Conservation (phyloP, 2,329 filamentous ascomycete species). For the Ophiocordyceps camponoti-saundersi region DNA sequence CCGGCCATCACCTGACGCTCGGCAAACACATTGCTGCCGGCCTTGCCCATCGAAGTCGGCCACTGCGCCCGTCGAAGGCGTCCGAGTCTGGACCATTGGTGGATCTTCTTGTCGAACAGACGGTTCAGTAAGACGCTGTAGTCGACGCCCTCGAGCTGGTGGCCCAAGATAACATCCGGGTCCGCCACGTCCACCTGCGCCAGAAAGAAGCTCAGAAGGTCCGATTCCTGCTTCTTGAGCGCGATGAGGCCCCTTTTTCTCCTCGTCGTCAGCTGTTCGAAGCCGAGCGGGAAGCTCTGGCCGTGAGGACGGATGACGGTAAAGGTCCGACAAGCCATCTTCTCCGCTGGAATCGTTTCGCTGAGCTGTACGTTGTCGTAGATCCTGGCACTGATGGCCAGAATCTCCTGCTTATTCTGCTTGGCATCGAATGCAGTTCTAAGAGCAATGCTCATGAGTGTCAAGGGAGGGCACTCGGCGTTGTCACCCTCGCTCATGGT, state of each 20-base stretch:
- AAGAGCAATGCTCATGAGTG: slow-evolving; percentile 87
- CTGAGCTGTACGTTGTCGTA: slow-evolving; percentile 81
- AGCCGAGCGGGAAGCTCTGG: slow-evolving; percentile 65
- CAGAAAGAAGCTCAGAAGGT: slow-evolving; percentile 75
- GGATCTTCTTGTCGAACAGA: slow-evolving; percentile 76
- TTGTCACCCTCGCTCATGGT: slow-evolving; percentile 63
- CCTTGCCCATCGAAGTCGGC: slow-evolving; percentile 74
- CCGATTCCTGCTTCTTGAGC: slow-evolving; percentile 66
- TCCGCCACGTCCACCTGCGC: slow-evolving; percentile 78
- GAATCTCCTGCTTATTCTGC: slow-evolving; percentile 91
- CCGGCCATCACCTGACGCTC: slow-evolving; percentile 83
- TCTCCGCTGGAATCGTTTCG: slow-evolving; percentile 77
- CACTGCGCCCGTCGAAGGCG: slow-evolving; percentile 69
- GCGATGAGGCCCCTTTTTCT: slow-evolving; percentile 64
- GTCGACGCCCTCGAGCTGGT: slow-evolving; percentile 93
- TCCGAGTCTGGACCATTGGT: slow-evolving; percentile 87
- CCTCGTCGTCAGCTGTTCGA: slow-evolving; percentile 57
- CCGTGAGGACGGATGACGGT: slow-evolving; percentile 75
- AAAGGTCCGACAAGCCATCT: slow-evolving; percentile 77
- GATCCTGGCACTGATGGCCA: slow-evolving; percentile 78
- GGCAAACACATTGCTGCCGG: slow-evolving; percentile 78
- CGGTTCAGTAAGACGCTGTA: slow-evolving; percentile 81
- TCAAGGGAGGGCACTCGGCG: slow-evolving; percentile 70
- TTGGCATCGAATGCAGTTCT: slow-evolving; percentile 78
- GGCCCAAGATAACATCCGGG: slow-evolving; percentile 84